Conservation (phyloP, 139 green algal species). For the Astrephomene gubernaculifera region DNA sequence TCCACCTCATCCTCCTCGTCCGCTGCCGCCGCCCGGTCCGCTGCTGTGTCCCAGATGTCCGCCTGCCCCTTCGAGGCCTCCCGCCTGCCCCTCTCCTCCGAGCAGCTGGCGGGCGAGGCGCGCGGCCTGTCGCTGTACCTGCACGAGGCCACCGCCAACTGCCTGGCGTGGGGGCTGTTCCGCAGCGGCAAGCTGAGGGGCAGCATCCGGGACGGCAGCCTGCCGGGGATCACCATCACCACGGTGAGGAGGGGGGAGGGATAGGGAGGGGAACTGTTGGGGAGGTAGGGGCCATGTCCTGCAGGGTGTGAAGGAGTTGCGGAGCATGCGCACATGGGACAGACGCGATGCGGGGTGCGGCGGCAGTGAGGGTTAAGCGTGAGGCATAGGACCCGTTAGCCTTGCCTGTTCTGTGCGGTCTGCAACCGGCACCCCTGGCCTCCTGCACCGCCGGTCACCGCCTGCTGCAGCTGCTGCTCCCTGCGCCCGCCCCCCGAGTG, state of each 20-base stretch:
- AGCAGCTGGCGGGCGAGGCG: conserved; percentile 18
- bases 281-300: not conserved
- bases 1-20: too few relatives aligned
- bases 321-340: too few relatives aligned
- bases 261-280: too few relatives aligned
- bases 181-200: conserved; percentile 33
- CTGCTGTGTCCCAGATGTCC: not conserved
- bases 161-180: conserved; percentile 53
- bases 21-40: not conserved
- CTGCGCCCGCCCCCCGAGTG: too few relatives aligned
- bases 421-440: too few relatives aligned
- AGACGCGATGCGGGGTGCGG: too few relatives aligned
- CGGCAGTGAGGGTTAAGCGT: too few relatives aligned
- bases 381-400: too few relatives aligned
- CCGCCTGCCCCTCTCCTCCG: conserved; percentile 34
- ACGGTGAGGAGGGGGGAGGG: conserved; percentile 8
- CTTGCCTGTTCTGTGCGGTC: too few relatives aligned
- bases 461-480: too few relatives aligned
- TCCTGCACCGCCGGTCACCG: too few relatives aligned
- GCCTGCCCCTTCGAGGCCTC: conserved; percentile 47
- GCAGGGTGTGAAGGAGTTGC: too few relatives aligned
- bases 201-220: conserved; percentile 37
- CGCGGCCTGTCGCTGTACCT: conserved; percentile 52
- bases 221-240: conserved; percentile 53
- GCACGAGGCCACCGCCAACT: conserved; percentile 56